Evolutionary conservation across 106 monocot genomes (phyloP), one percentile per base, ranked within the genome.

Genomic region (Dactylorhiza incarnata): DNA sequence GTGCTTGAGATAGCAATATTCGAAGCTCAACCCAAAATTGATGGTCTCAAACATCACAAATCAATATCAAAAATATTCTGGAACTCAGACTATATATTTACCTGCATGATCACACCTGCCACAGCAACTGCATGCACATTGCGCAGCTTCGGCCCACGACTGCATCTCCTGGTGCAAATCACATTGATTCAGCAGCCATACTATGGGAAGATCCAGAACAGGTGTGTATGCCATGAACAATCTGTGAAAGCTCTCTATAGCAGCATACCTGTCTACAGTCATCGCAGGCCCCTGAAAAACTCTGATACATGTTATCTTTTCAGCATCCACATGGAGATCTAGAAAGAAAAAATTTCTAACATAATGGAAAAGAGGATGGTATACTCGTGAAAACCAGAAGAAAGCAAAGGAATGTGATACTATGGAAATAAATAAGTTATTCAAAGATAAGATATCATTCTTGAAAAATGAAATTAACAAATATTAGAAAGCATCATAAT

Each of bases 101-200:
- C 99, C 94, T 99, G 99, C 99, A 99, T 94, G 72, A 99, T 99
- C 9, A 99, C 99, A 75, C 99, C 99, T 55, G 99, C 99, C 68
- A 99, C 99, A 73, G 99, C 91, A 69, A 99, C 99, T 26, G 99
- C n/a, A n/a, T n/a, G n/a, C 99, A 85, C 99, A 99, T 72, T 99
- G 99, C 48, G 99, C 94, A 77, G 99, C 99, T 86, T 99, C 99
- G 77, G 99, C 99, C 88, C 99, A 94, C 1, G 91, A 94, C 53
- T 94, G 94, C 94, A 99, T 94, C 76, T 99, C 99, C 81, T 99
- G 99, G 85, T 99, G 99, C 48, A 94, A 89, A 79, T 99, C 99
- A 68, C 99, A 99, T 78, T 94, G 76, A 83, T 92, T 86, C 50
- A 99, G 86, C 62, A 99, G 63, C 99, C 99, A 99, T 91, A 99